Evolutionary conservation across 176 grass and related monocot genomes (phyloP).

Genomic region (Dendrocalamus sinicus): DNA sequence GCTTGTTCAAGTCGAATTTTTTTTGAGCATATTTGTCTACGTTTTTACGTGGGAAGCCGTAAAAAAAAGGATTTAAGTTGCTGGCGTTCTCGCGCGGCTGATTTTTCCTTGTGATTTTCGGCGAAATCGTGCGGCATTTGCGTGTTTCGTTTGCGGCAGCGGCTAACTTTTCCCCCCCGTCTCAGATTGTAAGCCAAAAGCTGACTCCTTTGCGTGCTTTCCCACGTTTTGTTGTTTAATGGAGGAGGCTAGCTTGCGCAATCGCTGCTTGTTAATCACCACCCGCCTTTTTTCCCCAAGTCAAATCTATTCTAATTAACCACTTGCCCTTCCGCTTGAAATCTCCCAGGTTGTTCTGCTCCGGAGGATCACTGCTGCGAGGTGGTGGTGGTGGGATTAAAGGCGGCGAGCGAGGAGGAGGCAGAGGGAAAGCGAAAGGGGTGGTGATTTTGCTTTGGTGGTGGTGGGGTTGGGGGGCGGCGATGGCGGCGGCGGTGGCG

Average conservation of each 20-base stretch:
- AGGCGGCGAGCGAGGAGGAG: conserved; percentile 36
- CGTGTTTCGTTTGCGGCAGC: conserved; percentile 47
- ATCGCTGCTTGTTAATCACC: conserved; percentile 47
- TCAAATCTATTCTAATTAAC: conserved; percentile 43
- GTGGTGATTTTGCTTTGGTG: conserved; percentile 26
- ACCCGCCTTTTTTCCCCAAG: conserved; percentile 32
- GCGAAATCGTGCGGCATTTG: conserved; percentile 49
- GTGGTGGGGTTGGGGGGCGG: neutral
- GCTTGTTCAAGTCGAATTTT: neutral
- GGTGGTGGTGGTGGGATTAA: conserved; percentile 26
- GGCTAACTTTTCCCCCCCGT: conserved; percentile 25
- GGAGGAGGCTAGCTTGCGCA: conserved; percentile 25
- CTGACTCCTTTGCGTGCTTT: conserved; percentile 71
- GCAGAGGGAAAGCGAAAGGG: conserved; percentile 36
- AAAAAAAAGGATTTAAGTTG: neutral
- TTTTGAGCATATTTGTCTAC: neutral
- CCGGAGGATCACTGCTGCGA: neutral
- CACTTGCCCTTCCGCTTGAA: conserved; percentile 42
- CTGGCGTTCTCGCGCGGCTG: neutral
- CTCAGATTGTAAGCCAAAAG: conserved; percentile 61
- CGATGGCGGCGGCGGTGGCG: conserved; percentile 82
- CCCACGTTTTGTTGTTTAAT: conserved; percentile 50
- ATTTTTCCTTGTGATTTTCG: neutral
- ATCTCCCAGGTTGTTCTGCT: conserved; percentile 43
- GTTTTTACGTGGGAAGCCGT: neutral